These are phyloP conservation scores for Begonia peltatifolia DNA, from an alignment of 306 rosid species.

Conservation along the genomic window DNA sequence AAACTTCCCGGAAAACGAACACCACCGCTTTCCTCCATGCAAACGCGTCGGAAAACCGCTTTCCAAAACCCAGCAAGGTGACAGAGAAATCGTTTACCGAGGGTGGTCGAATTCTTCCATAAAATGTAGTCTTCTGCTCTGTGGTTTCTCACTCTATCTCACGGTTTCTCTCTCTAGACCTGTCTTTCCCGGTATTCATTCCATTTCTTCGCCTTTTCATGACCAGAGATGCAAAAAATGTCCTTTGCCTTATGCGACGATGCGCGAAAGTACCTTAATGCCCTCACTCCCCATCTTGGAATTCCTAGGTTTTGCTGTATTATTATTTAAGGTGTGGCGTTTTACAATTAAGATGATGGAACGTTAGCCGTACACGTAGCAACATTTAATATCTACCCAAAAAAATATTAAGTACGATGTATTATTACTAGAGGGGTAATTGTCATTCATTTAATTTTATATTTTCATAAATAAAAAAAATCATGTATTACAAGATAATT, in stretches of 20 bases:
- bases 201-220: slow-evolving; percentile 13
- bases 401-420: too few species aligned
- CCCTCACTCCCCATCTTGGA: too few species aligned
- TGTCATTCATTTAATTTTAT: too few species aligned
- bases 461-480: too few species aligned
- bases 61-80: not conserved
- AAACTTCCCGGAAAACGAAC: slow-evolving; percentile 38
- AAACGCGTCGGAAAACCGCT: slow-evolving; percentile 4
- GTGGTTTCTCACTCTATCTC: not conserved
- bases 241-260: slow-evolving; percentile 9
- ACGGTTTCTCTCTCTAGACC: slow-evolving; percentile 7
- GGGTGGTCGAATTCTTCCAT: slow-evolving; percentile 5
- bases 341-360: too few species aligned
- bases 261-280: too few species aligned
- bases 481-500: too few species aligned
- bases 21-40: slow-evolving; percentile 53
- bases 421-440: too few species aligned
- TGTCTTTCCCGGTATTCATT: slow-evolving; percentile 1
- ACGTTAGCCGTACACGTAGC: too few species aligned
- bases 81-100: not conserved
- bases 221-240: slow-evolving; percentile 18
- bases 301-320: too few species aligned
- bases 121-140: not conserved
- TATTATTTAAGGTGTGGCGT: too few species aligned
- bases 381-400: too few species aligned